A percentile compares a stretch with the other conserved stretches of the same genome.
phyloP scores from a whole-genome alignment of 2,329 filamentous ascomycete species.

The Pochonia chlamydosporia region DNA sequence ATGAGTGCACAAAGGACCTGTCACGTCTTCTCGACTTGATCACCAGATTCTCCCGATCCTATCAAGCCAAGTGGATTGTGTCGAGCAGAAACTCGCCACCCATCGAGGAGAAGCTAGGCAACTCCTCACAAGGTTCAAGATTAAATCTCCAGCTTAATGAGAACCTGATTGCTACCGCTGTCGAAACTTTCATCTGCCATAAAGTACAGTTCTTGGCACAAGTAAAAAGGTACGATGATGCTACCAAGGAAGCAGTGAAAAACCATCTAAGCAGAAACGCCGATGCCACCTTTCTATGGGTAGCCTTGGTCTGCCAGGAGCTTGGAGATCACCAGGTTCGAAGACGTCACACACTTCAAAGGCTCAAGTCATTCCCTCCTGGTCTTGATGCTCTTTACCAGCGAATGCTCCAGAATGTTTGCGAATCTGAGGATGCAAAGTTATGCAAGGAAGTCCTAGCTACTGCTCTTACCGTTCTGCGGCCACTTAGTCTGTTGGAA shows the following conservation, averaged over 20 bases:
- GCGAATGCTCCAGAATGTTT: slow-evolving; percentile 30
- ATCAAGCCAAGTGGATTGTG: slow-evolving; percentile 33
- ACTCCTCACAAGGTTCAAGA: slow-evolving; percentile 13
- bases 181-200: slow-evolving; percentile 26
- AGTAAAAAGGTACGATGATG: slow-evolving; percentile 4
- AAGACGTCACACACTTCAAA: too few species aligned
- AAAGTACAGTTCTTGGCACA: slow-evolving; percentile 22
- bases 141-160: slow-evolving; percentile 31
- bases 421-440: slow-evolving; percentile 17
- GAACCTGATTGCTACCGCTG: slow-evolving; percentile 24
- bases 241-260: slow-evolving; percentile 3
- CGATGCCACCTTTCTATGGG: slow-evolving; percentile 25
- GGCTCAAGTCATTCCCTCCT: slow-evolving; percentile 22
- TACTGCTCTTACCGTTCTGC: slow-evolving; percentile 21
- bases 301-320: slow-evolving; percentile 14
- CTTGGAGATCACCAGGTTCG: slow-evolving; percentile 2
- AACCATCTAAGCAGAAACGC: slow-evolving; percentile 22
- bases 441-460: slow-evolving; percentile 29
- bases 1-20: slow-evolving; percentile 31
- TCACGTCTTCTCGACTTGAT: slow-evolving; percentile 30
- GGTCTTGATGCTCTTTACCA: slow-evolving; percentile 31
- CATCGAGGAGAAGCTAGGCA: slow-evolving; percentile 28
- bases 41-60: slow-evolving; percentile 11
- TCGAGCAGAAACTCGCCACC: slow-evolving; percentile 35
- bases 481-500: slow-evolving; percentile 31